These are phyloP conservation scores for Botryotinia narcissicola DNA, from an alignment of 2,329 filamentous ascomycete genomes.

Conservation along the genomic window DNA sequence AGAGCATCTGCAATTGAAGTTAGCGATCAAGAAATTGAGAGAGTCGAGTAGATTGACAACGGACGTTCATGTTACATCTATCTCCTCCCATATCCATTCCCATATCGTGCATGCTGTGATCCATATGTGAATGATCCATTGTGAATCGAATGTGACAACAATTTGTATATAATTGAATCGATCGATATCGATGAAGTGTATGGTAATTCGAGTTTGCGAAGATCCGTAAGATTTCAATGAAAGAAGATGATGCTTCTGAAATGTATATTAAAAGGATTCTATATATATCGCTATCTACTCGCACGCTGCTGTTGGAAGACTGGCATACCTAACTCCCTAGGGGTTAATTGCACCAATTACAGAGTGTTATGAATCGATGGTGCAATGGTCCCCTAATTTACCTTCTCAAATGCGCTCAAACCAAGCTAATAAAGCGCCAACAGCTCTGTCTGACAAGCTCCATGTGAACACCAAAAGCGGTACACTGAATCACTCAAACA, in stretches of 20 bases:
- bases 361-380: background rate
- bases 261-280: background rate
- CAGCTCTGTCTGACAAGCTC: constrained; percentile 1
- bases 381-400: constrained; percentile 6
- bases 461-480: background rate
- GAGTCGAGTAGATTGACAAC: constrained; percentile 33
- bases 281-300: background rate
- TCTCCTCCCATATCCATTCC: constrained; percentile 51
- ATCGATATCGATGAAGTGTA: background rate
- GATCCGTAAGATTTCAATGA: background rate
- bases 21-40: background rate
- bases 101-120: constrained; percentile 47
- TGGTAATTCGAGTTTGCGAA: background rate
- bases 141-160: background rate
- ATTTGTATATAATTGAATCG: background rate
- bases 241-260: background rate
- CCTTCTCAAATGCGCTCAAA: constrained; percentile 21
- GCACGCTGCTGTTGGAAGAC: background rate
- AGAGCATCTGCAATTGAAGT: constrained; percentile 73
- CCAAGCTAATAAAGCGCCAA: background rate
- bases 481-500: background rate
- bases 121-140: constrained; percentile 25
- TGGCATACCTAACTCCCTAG: background rate
- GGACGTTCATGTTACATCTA: constrained; percentile 89
- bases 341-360: background rate